Evolutionary conservation across 768 basidiomycete genomes (phyloP), one percentile per base, ranked within the genome.

Genomic region (Tubosaeta sp.): DNA sequence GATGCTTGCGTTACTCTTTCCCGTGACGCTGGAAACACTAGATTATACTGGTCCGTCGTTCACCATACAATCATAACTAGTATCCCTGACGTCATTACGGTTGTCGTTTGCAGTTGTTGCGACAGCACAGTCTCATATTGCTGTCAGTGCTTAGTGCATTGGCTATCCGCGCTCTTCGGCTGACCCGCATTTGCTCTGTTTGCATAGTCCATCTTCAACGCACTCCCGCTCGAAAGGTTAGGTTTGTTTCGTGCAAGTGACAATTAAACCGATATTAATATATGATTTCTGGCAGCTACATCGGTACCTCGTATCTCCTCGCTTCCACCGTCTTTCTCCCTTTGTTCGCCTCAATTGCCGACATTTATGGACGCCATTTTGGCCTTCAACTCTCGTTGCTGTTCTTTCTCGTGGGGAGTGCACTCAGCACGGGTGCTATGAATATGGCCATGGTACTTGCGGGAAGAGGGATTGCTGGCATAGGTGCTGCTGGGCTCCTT

Each of bases 271-370:
- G 10, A 29, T 32, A 16, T 11, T 36, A 19, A 24, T 47, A 32
- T 34, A 21, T 24, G 18, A 24, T n/a, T 24, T 13, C 12, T 13
- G 24, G 11, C 12, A 74, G 78, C 48, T 78, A 73, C 51, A 73
- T 80, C 18, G 78, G 79, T 36, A 80, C 79, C 1, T 58, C 72
- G 2, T 80, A 80, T 49, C 62, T 80, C 21, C 66, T 80, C 14
- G 71, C 79, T 0, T 76, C 76, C 16, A 78, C 79, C 3, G 76
- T 79, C 43, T 80, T 80, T 60, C 64, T 80, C 9, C 78, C 78
- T 6, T 57, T 81, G 8, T 80, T 76, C 39, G 78, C 75, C 1
- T 74, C 74, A 7, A 51, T 80, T 7, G 72, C 77, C 10, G 78
- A 80, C 53, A 67, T 79, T 19, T 77, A 73, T 63, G 79, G 79